Conservation (phyloP, 805 yeast genomes). For the Diddensiella santjacobensis region DNA sequence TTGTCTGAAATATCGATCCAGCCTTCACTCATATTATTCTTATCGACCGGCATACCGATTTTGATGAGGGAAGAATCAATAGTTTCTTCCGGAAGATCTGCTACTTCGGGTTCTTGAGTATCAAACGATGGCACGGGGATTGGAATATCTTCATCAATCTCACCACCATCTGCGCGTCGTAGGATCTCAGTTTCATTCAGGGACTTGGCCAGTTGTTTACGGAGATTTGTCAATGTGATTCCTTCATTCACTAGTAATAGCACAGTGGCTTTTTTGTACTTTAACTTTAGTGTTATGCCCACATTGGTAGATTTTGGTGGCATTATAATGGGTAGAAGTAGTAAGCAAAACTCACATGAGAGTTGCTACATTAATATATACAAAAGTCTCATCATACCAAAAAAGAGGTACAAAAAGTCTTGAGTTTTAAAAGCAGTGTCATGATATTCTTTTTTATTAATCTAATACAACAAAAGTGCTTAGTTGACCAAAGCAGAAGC, state of each 20-base stretch:
- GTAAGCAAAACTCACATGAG: no score
- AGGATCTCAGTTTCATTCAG: conserved; percentile 14
- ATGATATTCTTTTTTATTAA: no score
- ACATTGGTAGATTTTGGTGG: not conserved
- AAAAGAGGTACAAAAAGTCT: no score
- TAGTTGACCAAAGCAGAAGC: conserved; percentile 99
- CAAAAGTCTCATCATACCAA: no score
- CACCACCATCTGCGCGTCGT: conserved; percentile 1
- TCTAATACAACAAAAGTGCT: conserved; percentile 31
- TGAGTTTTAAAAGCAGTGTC: no score
- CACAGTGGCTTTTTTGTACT: conserved; percentile 10
- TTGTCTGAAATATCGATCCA: conserved; percentile 17
- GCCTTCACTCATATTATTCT: conserved; percentile 2
- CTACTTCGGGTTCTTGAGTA: not conserved
- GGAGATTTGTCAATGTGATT: conserved; percentile 24
- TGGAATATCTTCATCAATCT: conserved; percentile 10
- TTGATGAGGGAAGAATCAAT: not conserved
- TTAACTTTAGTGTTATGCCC: conserved; percentile 15
- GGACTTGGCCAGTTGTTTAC: conserved; percentile 14
- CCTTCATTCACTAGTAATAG: conserved; percentile 17
- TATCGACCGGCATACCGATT: conserved; percentile 8
- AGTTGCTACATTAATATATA: no score
- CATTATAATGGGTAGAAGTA: no score
- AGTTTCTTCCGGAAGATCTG: not conserved
- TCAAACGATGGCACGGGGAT: conserved; percentile 20